Percentiles rank a stretch among this genome's conserved stretches.
These are phyloP conservation scores for Xylaria multiplex DNA, from an alignment of 2,329 filamentous ascomycete species.

Conservation along the genomic window DNA sequence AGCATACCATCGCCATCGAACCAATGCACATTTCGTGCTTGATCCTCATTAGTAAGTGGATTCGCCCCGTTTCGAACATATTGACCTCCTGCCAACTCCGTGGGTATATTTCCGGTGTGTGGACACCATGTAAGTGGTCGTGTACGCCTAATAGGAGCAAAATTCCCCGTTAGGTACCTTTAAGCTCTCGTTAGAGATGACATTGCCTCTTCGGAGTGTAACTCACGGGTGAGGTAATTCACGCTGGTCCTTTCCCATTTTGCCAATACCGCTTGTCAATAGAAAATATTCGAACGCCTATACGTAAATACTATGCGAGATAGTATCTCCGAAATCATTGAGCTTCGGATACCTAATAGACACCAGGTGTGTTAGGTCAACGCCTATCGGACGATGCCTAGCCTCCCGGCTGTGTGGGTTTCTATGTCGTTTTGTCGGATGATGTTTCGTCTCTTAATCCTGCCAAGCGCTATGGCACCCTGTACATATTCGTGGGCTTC, in stretches of 20 bases:
- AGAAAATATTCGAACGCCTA: neutral
- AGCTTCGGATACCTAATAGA: neutral
- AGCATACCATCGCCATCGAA: constrained; percentile 83
- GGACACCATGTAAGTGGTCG: constrained; percentile 65
- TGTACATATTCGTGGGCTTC: too few relatives aligned
- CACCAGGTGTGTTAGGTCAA: neutral
- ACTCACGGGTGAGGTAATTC: constrained; percentile 46
- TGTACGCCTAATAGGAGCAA: constrained; percentile 70
- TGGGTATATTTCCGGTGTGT: constrained; percentile 67
- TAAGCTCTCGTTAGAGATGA: neutral
- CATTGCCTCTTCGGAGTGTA: neutral
- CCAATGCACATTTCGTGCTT: constrained; percentile 74
- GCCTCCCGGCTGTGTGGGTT: neutral
- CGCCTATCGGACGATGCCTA: neutral
- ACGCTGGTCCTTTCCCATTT: constrained; percentile 38
- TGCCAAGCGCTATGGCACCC: too few relatives aligned
- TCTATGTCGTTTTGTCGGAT: too few relatives aligned
- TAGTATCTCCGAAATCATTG: neutral
- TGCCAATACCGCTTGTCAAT: constrained; percentile 1
- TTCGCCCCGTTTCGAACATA: constrained; percentile 79
- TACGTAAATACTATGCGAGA: neutral
- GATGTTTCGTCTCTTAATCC: too few relatives aligned
- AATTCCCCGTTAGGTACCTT: constrained; percentile 74
- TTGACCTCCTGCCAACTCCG: constrained; percentile 73
- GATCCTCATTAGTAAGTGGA: constrained; percentile 69